Evolutionary conservation across 345 rosid species (phyloP), one percentile per base, ranked within the genome.

Genomic region (Corchorus capsularis): DNA sequence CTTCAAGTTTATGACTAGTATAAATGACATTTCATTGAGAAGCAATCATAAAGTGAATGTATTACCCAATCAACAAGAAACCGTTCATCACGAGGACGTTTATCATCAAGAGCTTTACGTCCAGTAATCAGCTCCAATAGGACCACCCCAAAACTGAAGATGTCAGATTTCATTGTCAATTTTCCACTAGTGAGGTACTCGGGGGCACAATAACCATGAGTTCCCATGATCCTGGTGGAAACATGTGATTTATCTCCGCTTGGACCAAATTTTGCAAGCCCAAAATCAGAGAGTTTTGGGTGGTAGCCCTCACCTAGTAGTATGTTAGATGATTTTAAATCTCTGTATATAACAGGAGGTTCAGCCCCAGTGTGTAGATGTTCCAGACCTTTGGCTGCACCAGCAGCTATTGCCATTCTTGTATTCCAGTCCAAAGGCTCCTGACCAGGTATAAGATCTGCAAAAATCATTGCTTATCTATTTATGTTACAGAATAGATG

Each of bases 201-300:
- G 0, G 93, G 97, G 60, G 95, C 93, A 47, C 97, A 92, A 66
- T 92, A 90, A 32, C 93, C 97, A 1, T 79, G 86, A 45, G 93
- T 89, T 35, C 97, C 95, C 91, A 92, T 89, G 47, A 89, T 84
- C 76, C 89, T 82, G 17, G 94, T 90, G 54, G 93, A 80, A 70
- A 92, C 92, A 77, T 90, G 87, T 34, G 93, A 78, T 79, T 61
- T 84, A 46, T 85, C 92, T 50, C 78, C 88, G 1, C 20, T 79
- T 1, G 93, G 97, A 72, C 89, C 92, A 45, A 90, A 88, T 78
- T 92, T 92, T 1, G 97, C 93, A 0, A 92, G 88, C 34, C 97
- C 95, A 45, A 92, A 92, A 81, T 89, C 93, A 45, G 95, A 92
- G 14, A 90, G 92, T 75, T 87, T 90, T 0, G 92, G 84, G 9